phyloP scores from a whole-genome alignment of 352 stramenopile genomes.

The Globisporangium paroecandrum region DNA sequence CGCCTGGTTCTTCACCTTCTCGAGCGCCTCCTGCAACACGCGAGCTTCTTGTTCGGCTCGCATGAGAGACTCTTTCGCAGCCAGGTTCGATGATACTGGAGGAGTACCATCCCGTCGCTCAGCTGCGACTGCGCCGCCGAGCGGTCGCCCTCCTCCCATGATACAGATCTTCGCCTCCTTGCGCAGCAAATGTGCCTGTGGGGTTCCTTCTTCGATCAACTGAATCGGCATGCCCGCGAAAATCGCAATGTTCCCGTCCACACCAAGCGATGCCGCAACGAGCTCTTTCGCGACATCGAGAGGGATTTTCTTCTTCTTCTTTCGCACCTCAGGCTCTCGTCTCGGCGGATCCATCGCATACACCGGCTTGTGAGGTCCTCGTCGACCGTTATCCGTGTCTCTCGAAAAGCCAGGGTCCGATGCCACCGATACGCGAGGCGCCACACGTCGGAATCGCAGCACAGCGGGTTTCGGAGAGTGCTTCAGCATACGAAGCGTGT shows the following conservation, averaged over 20 bases:
- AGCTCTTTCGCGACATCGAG: slow-evolving; percentile 77
- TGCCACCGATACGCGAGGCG: slow-evolving; percentile 59
- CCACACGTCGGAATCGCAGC: slow-evolving; percentile 70
- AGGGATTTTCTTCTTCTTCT: slow-evolving; percentile 80
- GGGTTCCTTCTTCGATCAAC: slow-evolving; percentile 70
- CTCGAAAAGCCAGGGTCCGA: slow-evolving; percentile 49
- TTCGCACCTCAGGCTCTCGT: slow-evolving; percentile 33
- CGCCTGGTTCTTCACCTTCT: slow-evolving; percentile 81
- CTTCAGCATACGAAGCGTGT: slow-evolving; percentile 84
- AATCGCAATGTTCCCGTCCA: slow-evolving; percentile 56
- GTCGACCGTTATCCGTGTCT: slow-evolving; percentile 27
- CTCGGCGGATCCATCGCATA: slow-evolving; percentile 16
- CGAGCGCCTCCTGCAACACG: slow-evolving; percentile 74
- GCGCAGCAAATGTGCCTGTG: slow-evolving; percentile 74
- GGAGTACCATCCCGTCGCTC: not conserved
- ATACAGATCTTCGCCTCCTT: slow-evolving; percentile 83
- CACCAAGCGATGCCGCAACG: slow-evolving; percentile 71
- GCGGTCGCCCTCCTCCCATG: slow-evolving; percentile 27
- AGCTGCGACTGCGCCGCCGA: not conserved
- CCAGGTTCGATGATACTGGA: slow-evolving; percentile 20
- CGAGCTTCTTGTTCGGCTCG: slow-evolving; percentile 69
- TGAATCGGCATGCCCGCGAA: slow-evolving; percentile 77
- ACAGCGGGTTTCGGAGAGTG: slow-evolving; percentile 82
- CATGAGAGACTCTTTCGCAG: slow-evolving; percentile 65
- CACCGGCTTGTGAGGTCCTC: slow-evolving; percentile 47